Base-by-base conservation (phyloP, 2,329 filamentous ascomycete species). In the Trichoderma gracile region DNA sequence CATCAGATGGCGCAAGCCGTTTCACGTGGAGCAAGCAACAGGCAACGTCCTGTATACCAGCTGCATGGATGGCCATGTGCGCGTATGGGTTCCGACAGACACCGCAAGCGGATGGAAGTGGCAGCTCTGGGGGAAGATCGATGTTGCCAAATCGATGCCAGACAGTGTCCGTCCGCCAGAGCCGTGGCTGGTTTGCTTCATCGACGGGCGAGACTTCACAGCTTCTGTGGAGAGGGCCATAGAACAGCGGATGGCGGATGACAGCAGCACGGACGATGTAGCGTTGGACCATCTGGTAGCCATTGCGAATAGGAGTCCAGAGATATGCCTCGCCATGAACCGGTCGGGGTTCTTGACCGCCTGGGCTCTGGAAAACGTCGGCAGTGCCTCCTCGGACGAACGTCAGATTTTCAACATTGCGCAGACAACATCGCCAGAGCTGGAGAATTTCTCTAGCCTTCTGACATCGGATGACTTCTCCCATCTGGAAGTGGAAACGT, bases 31-130 rank as follows among this genome's bases (percentile, higher is more conserved):
- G 42, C 91, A 96, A 73, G 87, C 86, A 6, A 85, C 89, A 63
- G 90, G 95, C 45, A 95, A 97, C 75, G 89, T 96, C 0, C 82
- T 99, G 1, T 98, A 97, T 73, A 97, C 95, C 0, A 86, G 93
- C 68, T 96, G 92, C 70, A 84, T 87, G 15, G 95, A 99, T 74
- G 88, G 89, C 65, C 81, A 89, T 56, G 79, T 98, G 67, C 86
- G 93, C 52, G 84, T 97, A 46, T 99, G 94, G 94, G 89, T 89
- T 0, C 84, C 89, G 9, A 87, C 87, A 5, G 91, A 96, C 66
- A 84, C 86, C 43, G 85, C 90, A 70, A 86, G 88, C 21, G 80
- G 88, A 14, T 87, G 92, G 59, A 86, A 90, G 5, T 81, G 97
- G 73, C 86, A 90, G 63, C 83, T 96, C 43, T 96, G 93, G 87